phyloP scores from a whole-genome alignment of 345 rosid species.

The Lumnitzera littorea region DNA sequence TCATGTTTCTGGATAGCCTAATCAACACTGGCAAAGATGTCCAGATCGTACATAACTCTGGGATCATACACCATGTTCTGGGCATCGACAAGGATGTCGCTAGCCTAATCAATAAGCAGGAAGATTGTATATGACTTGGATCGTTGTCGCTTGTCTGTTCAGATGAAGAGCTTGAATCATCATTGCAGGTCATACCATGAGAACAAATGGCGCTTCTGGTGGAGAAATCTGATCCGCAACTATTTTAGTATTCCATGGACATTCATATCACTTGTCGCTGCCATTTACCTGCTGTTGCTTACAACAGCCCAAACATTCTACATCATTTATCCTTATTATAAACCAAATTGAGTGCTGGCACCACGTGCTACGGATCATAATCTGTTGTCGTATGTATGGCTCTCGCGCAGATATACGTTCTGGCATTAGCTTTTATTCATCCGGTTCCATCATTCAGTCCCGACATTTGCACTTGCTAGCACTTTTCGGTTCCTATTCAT shows the following conservation, averaged over 20 bases:
- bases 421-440: no score
- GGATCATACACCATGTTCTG: conserved; percentile 8
- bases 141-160: not conserved
- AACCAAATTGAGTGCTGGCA: no score
- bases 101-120: conserved; percentile 3
- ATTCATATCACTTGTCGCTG: conserved; percentile 7
- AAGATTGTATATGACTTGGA: not conserved
- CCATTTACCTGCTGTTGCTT: conserved; percentile 9
- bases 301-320: conserved; percentile 3
- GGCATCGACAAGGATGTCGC: conserved; percentile 11
- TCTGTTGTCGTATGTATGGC: no score
- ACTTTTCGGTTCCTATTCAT: no score
- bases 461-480: no score
- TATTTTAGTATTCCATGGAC: conserved; percentile 11
- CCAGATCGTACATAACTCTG: conserved; percentile 9
- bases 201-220: conserved; percentile 2
- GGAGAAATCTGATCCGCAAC: not conserved
- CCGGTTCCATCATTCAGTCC: no score
- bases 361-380: no score
- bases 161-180: not conserved
- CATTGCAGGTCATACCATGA: not conserved
- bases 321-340: conserved; percentile 3
- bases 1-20: conserved; percentile 12
- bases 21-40: conserved; percentile 5
- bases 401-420: no score